A percentile compares a stretch with the other conserved stretches of the same genome.
These are phyloP conservation scores for Aspergillus coremiiformis DNA, from an alignment of 495 filamentous ascomycete genomes.

Conservation along the genomic window DNA sequence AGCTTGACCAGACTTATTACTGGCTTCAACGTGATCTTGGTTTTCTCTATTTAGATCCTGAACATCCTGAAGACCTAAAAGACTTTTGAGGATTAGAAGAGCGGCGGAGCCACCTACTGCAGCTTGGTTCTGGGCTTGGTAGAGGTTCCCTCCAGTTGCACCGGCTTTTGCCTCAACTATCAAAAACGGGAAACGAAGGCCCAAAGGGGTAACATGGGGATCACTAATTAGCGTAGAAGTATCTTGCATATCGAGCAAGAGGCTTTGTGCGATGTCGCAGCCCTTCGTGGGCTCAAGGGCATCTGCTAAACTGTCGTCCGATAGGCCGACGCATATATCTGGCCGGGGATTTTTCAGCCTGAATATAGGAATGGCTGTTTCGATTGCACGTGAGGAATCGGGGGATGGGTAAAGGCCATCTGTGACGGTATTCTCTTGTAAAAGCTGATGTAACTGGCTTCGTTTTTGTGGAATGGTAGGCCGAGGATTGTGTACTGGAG, in stretches of 20 bases:
- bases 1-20: background rate
- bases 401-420: background rate
- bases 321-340: conserved; percentile 10
- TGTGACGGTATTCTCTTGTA: background rate
- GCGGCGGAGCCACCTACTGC: conserved; percentile 11
- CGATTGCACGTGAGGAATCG: background rate
- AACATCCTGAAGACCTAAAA: background rate
- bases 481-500: conserved; percentile 6
- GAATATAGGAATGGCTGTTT: conserved; percentile 5
- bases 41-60: background rate
- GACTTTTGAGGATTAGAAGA: conserved; percentile 5
- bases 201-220: conserved; percentile 2
- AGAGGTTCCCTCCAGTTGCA: conserved; percentile 12
- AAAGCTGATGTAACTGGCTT: background rate
- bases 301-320: background rate
- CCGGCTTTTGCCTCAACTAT: conserved; percentile 11
- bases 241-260: conserved; percentile 8
- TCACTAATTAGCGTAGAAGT: conserved; percentile 7
- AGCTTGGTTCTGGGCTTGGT: conserved; percentile 14
- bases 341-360: conserved; percentile 6
- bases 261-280: background rate
- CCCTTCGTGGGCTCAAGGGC: conserved; percentile 4
- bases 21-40: background rate
- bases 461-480: conserved; percentile 6
- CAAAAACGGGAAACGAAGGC: conserved; percentile 9